Percentiles rank a stretch among this genome's conserved stretches.
Evolutionary conservation across 768 basidiomycete species (phyloP).

Genomic region (Xanthoconium stramineum): DNA sequence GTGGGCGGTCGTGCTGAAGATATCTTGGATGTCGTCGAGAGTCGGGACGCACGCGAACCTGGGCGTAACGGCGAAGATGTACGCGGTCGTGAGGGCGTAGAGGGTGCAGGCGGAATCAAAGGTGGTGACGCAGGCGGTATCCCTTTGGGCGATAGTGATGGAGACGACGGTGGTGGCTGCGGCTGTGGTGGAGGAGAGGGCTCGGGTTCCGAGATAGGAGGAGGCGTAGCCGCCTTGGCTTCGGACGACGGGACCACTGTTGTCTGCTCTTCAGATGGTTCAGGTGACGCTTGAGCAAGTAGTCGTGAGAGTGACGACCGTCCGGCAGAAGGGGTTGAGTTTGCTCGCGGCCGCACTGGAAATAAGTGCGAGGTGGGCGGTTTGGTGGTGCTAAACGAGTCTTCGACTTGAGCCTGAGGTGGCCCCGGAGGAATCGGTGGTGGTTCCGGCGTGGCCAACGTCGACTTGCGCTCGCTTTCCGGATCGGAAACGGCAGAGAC

Average conservation of each 20-base stretch:
- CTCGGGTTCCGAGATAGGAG: not conserved
- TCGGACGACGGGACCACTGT: constrained; percentile 28
- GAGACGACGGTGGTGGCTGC: constrained; percentile 31
- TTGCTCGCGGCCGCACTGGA: constrained; percentile 58
- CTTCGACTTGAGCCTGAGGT: constrained; percentile 69
- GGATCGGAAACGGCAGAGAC: constrained; percentile 36
- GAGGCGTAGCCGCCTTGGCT: constrained; percentile 32
- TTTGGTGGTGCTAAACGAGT: constrained; percentile 62
- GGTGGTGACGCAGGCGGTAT: constrained; percentile 2
- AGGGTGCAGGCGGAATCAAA: constrained; percentile 30
- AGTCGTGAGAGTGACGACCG: constrained; percentile 79
- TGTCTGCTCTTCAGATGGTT: constrained; percentile 32
- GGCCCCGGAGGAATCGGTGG: constrained; percentile 48
- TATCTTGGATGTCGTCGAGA: constrained; percentile 67
- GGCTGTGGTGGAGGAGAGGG: constrained; percentile 31
- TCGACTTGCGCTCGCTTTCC: constrained; percentile 38
- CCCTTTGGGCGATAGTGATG: constrained; percentile 1
- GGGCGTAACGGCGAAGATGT: constrained; percentile 63
- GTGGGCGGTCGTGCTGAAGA: constrained; percentile 62
- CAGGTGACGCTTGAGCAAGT: constrained; percentile 64
- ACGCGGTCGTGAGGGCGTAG: constrained; percentile 29
- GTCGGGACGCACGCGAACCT: constrained; percentile 66
- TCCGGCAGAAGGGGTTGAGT: constrained; percentile 65
- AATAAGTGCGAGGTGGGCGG: constrained; percentile 69
- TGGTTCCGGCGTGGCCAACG: constrained; percentile 7